A percentile compares a stretch with the other conserved stretches of the same genome.
phyloP scores from a whole-genome alignment of 805 yeast genomes.

The Ogataea parapolymorpha region DNA sequence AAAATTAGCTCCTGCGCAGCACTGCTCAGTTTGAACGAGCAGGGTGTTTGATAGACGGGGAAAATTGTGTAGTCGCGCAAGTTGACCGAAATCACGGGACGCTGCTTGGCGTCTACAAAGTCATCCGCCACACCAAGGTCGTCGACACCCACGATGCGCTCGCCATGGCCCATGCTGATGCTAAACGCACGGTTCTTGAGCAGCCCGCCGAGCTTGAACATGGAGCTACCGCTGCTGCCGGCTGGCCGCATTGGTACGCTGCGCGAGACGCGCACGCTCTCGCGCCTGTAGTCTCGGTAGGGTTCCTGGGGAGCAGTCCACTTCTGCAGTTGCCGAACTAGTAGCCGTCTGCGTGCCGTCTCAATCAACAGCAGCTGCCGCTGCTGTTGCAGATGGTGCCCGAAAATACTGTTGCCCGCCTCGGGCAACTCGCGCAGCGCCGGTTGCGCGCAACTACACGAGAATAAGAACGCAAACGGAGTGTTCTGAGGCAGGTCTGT shows the following conservation, averaged over 20 bases:
- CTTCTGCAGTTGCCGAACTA: background rate
- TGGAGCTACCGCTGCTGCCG: conserved; percentile 10
- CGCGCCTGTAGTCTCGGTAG: conserved; percentile 2
- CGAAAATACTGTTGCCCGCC: conserved; percentile 42
- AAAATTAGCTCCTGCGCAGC: conserved; percentile 46
- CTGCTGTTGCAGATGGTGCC: conserved; percentile 45
- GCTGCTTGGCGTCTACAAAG: conserved; percentile 41
- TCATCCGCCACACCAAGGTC: conserved; percentile 58
- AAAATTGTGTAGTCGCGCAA: conserved; percentile 45
- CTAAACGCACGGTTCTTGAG: conserved; percentile 58
- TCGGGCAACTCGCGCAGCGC: conserved; percentile 37
- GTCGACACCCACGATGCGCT: conserved; percentile 39
- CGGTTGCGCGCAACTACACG: conserved; percentile 35
- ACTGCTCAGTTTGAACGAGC: conserved; percentile 46
- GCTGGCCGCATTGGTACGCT: conserved; percentile 7
- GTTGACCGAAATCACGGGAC: conserved; percentile 48
- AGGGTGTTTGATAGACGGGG: conserved; percentile 49
- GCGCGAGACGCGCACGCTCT: conserved; percentile 4
- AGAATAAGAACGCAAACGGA: conserved; percentile 52
- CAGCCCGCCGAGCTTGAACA: conserved; percentile 30
- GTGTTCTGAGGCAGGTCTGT: conserved; percentile 30
- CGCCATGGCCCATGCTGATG: conserved; percentile 39
- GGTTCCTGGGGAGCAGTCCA: conserved; percentile 4
- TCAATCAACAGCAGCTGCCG: conserved; percentile 53
- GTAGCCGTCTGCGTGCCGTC: conserved; percentile 20